Base-by-base conservation (phyloP, 805 yeast species). In the Isabelozyma rhagii region DNA sequence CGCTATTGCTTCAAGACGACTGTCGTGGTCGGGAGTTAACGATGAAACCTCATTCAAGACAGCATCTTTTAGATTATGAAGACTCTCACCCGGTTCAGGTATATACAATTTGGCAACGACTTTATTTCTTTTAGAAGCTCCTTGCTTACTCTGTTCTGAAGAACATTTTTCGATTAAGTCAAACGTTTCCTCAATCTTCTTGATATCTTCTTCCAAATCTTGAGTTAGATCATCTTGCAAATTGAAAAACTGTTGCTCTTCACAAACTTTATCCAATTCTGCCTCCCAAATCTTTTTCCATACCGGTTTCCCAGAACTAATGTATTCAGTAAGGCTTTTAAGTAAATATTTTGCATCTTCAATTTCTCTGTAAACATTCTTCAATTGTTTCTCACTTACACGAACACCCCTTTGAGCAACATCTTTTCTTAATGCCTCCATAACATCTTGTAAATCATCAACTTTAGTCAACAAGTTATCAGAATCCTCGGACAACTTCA, bases 281-380 rank as follows among this genome's bases (percentile, higher is more conserved):
- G 85, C 73, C 62, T 92, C 97, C 97, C 99, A 93, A 8, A 89
- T 85, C 56, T 81, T 81, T 62, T 89, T 88, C 97, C 98, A 91
- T 31, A 82, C 83, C 6, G 91, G 85, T 55, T 87, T 87, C 61
- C 91, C 98, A 4, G 74, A 72, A 1, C 67, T 59, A 39, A 94
- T 84, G 59, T 81, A 90, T 4, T 68, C 69, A n/a, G 78, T 75
- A 78, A 91, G 79, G 2, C 66, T 66, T 1, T 66, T 66, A 41
- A 93, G 73, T 14, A 79, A 78, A 0, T 58, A 44, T 48, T 79
- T 78, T 0, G 96, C 92, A 1, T 69, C 72, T 4, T 60, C 69
- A 21, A 94, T 75, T 53, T 92, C 96, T 55, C 81, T 81, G 7
- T 77, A 61, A 1, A 93, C 86, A 17, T 76, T 69, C 17, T 78